Evolutionary conservation across 2,329 filamentous ascomycete genomes (phyloP), one percentile per base, ranked within the genome.

Genomic region (Hirsutella thompsonii): DNA sequence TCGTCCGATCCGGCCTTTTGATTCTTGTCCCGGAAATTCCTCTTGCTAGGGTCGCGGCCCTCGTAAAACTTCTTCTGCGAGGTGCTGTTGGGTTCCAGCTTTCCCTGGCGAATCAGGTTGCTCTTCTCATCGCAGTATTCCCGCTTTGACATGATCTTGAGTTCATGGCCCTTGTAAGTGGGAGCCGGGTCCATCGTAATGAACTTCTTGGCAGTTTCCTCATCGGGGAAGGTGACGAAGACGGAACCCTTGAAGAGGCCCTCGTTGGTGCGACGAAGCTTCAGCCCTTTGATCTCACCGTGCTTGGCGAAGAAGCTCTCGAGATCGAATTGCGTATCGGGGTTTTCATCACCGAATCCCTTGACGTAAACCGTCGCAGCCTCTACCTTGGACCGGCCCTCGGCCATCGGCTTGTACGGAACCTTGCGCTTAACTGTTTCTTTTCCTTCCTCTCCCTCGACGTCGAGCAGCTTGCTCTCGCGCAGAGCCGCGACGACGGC

Each of bases 181-280:
- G 92, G 92, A 60, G 83, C 80, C 18, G 85, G 81, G 41, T 94
- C 83, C 33, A 87, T 67, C 13, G 69, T 77, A 46, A 95, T 67
- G 64, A 98, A 98, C 44, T 79, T 78, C 59, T 88, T 73, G 53
- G 85, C 81, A 19, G 77, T 73, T 50, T 93, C 85, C 55, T 88
- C 81, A 38, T 76, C 76, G 46, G 76, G 72, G 61, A 96, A 98
- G 62, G 95, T 90, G 49, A 94, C 86, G 57, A 95, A 96, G 44
- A 94, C 86, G 50, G 87, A 94, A 51, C 90, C 88, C 74, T 98
- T 98, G 79, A 96, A 98, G 40, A 73, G 66, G 54, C 79, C 79
- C 45, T 80, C 68, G 35, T 73, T 70, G 38, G 69, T 70, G 49
- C 92, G 87, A 51, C 93, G 86, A 47, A 98, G 82, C 56, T 90